Conservation (phyloP, 495 filamentous ascomycete genomes). For the Venustampulla echinocandica region DNA sequence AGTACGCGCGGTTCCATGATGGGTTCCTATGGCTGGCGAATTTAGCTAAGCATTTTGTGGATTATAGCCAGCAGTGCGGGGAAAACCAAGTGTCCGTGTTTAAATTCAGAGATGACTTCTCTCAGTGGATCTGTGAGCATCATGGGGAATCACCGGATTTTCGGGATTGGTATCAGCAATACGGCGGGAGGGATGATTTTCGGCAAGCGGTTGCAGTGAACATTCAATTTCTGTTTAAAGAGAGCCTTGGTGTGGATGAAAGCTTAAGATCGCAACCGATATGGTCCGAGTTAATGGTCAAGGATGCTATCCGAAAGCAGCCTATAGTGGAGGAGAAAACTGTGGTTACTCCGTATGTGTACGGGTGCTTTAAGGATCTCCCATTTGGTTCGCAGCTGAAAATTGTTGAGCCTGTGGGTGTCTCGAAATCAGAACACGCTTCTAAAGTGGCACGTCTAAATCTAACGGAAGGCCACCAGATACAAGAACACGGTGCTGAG, state of each 20-base stretch:
- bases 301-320: slow-evolving; percentile 16
- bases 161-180: slow-evolving; percentile 37
- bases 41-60: slow-evolving; percentile 58
- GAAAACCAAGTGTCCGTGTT: slow-evolving; percentile 32
- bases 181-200: slow-evolving; percentile 49
- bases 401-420: slow-evolving; percentile 8
- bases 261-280: slow-evolving; percentile 30
- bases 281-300: slow-evolving; percentile 31
- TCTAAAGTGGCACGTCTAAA: slow-evolving; percentile 5
- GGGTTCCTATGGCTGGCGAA: slow-evolving; percentile 60
- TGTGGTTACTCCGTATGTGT: slow-evolving; percentile 58
- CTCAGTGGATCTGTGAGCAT: slow-evolving; percentile 37
- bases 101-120: slow-evolving; percentile 48
- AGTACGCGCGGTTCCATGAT: slow-evolving; percentile 50
- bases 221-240: slow-evolving; percentile 53
- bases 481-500: background rate
- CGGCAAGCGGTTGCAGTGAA: slow-evolving; percentile 45
- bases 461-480: background rate
- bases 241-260: slow-evolving; percentile 35
- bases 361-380: slow-evolving; percentile 53
- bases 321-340: slow-evolving; percentile 33
- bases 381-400: slow-evolving; percentile 45
- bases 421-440: slow-evolving; percentile 13
- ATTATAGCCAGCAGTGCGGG: slow-evolving; percentile 39
- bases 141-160: slow-evolving; percentile 33